phyloP scores from a whole-genome alignment of 176 grass and related monocot species.

The Musa troglodytarum region DNA sequence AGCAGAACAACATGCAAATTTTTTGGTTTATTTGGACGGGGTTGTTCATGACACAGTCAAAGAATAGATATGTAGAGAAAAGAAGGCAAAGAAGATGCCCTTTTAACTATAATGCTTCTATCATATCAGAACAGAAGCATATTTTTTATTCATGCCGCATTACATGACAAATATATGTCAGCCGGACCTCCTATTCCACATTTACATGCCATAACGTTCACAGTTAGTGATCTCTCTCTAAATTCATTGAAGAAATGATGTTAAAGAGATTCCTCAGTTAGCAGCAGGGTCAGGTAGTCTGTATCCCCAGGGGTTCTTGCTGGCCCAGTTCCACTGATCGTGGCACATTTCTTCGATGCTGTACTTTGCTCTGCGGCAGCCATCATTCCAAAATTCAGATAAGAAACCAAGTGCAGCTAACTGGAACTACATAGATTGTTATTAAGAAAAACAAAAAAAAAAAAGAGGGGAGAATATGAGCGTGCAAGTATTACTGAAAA shows the following conservation, averaged over 20 bases:
- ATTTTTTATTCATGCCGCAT: neutral
- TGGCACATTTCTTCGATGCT: slow-evolving; percentile 5
- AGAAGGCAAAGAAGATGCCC: neutral
- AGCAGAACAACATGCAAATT: too few relatives aligned
- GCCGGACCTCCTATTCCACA: neutral
- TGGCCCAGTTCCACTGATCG: slow-evolving; percentile 11
- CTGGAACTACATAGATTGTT: too few relatives aligned
- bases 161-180: neutral
- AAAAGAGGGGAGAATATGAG: too few relatives aligned
- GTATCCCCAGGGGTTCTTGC: slow-evolving; percentile 9
- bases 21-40: too few relatives aligned
- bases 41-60: neutral
- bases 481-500: too few relatives aligned
- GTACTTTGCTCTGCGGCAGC: neutral
- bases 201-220: neutral
- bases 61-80: neutral
- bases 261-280: slow-evolving; percentile 14
- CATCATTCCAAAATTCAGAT: neutral
- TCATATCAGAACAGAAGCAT: neutral
- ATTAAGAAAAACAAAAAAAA: too few relatives aligned
- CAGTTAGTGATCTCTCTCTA: neutral
- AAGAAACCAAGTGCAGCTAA: too few relatives aligned
- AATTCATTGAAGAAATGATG: neutral
- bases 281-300: neutral
- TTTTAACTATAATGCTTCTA: neutral